phyloP scores from a whole-genome alignment of 805 yeast genomes.

The Metschnikowia koreensis region DNA sequence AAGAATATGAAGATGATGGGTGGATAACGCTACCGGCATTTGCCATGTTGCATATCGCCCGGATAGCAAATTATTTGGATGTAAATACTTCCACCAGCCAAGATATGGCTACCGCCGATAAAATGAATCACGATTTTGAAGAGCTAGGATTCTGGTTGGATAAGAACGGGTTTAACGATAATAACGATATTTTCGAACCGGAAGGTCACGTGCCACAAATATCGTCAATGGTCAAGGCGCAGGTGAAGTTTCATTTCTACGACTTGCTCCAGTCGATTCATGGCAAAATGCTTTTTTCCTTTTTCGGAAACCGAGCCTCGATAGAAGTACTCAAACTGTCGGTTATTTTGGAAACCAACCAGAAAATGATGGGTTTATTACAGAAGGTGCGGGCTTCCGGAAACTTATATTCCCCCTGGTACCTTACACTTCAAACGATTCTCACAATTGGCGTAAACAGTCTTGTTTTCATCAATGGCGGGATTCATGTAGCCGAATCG shows the following conservation, averaged over 20 bases:
- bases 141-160: constrained; percentile 33
- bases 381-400: constrained; percentile 28
- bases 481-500: constrained; percentile 28
- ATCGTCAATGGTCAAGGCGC: constrained; percentile 28
- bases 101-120: constrained; percentile 27
- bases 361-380: constrained; percentile 29
- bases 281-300: constrained; percentile 33
- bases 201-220: constrained; percentile 3
- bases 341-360: constrained; percentile 29
- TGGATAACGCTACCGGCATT: constrained; percentile 50
- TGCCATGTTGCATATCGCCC: constrained; percentile 45
- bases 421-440: constrained; percentile 43
- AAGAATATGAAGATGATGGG: constrained; percentile 37
- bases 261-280: constrained; percentile 37
- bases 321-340: constrained; percentile 32
- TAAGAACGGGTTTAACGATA: constrained; percentile 32
- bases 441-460: constrained; percentile 45
- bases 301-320: constrained; percentile 31
- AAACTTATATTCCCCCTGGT: constrained; percentile 49
- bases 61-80: constrained; percentile 37
- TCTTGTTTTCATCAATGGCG: constrained; percentile 44
- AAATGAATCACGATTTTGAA: constrained; percentile 31
- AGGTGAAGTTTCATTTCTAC: constrained; percentile 39
- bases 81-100: constrained; percentile 27
- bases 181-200: constrained; percentile 11